Conservation (phyloP, 345 rosid genomes). For the Trapa incisa region DNA sequence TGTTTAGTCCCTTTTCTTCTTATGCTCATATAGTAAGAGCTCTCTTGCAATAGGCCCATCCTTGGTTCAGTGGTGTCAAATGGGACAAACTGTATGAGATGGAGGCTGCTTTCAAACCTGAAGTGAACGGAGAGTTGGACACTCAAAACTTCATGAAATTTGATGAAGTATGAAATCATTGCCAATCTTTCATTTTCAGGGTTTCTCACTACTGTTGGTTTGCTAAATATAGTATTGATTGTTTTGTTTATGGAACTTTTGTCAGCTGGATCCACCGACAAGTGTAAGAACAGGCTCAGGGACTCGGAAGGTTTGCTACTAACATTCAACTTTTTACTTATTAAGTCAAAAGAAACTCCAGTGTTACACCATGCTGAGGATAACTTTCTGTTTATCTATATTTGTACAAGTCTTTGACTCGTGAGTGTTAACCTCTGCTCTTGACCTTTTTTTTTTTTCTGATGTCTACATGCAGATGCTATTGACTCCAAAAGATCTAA, state of each 20-base stretch:
- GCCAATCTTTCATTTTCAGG: slow-evolving; percentile 4
- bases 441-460: neutral
- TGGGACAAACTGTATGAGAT: slow-evolving; percentile 91
- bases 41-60: slow-evolving; percentile 56
- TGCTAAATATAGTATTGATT: neutral
- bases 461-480: slow-evolving; percentile 40
- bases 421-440: neutral
- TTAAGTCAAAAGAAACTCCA: neutral
- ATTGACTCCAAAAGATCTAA: slow-evolving; percentile 79
- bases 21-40: slow-evolving; percentile 5
- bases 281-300: slow-evolving; percentile 64
- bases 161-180: slow-evolving; percentile 55
- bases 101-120: slow-evolving; percentile 94
- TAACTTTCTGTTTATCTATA: neutral
- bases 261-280: slow-evolving; percentile 67
- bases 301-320: slow-evolving; percentile 57
- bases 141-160: slow-evolving; percentile 96
- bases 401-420: neutral
- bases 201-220: neutral
- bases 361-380: neutral
- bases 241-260: slow-evolving; percentile 4
- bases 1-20: slow-evolving; percentile 10
- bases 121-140: slow-evolving; percentile 85
- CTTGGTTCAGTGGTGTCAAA: slow-evolving; percentile 66
- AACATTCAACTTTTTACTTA: neutral